Conservation (phyloP, 2,329 filamentous ascomycete genomes). For the Neospermospora avenae region DNA sequence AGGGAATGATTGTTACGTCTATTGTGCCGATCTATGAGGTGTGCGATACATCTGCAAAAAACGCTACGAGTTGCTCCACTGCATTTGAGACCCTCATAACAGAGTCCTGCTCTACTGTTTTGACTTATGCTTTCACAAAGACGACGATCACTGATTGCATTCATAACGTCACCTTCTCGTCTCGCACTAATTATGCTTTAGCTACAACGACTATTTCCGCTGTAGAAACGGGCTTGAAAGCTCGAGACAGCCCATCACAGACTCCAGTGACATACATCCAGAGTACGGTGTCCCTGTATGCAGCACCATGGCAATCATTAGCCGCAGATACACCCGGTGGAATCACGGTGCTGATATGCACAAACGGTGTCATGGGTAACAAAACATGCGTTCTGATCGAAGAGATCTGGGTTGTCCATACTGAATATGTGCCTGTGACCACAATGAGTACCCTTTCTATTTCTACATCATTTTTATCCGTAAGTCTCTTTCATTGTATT, state of each 20-base stretch:
- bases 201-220: conserved; percentile 12
- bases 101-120: conserved; percentile 24
- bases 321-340: conserved; percentile 19
- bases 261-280: conserved; percentile 21
- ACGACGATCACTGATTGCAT: conserved; percentile 27
- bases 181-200: conserved; percentile 23
- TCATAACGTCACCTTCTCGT: conserved; percentile 30
- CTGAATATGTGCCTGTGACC: conserved; percentile 19
- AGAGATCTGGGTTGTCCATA: conserved; percentile 28
- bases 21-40: conserved; percentile 24
- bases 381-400: conserved; percentile 17
- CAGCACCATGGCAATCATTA: conserved; percentile 30
- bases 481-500: conserved; percentile 5
- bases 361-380: conserved; percentile 1
- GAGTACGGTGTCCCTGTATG: conserved; percentile 27
- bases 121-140: conserved; percentile 26
- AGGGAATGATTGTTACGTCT: conserved; percentile 23
- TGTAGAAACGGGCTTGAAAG: background rate
- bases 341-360: conserved; percentile 25
- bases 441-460: conserved; percentile 20
- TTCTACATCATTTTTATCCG: conserved; percentile 21
- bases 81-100: conserved; percentile 19
- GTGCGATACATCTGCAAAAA: conserved; percentile 20
- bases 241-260: background rate
- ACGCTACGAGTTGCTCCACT: conserved; percentile 21